A percentile compares a stretch with the other conserved stretches of the same genome.
Evolutionary conservation across 331 rosid species (phyloP).

Genomic region (Spiraea crenata): DNA sequence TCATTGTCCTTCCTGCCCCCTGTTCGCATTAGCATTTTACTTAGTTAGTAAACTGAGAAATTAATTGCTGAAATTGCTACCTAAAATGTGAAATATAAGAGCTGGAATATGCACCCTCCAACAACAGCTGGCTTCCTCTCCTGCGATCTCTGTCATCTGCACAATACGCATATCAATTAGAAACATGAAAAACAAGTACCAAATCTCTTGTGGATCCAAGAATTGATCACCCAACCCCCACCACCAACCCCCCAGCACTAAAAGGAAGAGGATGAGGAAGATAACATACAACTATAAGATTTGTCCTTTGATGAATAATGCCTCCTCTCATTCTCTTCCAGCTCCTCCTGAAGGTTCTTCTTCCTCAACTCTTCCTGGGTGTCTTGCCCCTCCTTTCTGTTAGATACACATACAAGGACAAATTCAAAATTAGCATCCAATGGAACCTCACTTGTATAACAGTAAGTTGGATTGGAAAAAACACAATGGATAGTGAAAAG

Average conservation of each 20-base stretch:
- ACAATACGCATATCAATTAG: slow-evolving; percentile 25
- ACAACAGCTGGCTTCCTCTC: slow-evolving; percentile 15
- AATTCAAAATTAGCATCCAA: not conserved
- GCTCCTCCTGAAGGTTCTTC: slow-evolving; percentile 84
- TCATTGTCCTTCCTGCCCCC: slow-evolving; percentile 74
- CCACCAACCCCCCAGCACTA: not conserved
- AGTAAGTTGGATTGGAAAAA: not conserved
- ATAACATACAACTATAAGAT: slow-evolving; percentile 52
- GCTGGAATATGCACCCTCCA: slow-evolving; percentile 12
- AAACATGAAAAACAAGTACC: slow-evolving; percentile 5
- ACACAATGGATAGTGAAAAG: not conserved
- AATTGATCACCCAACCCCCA: not conserved
- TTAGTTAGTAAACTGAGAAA: slow-evolving; percentile 3
- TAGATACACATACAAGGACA: not conserved
- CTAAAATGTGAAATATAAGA: not conserved
- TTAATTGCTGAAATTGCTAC: not conserved
- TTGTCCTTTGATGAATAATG: slow-evolving; percentile 85
- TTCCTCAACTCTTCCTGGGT: slow-evolving; percentile 75
- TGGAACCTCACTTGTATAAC: not conserved
- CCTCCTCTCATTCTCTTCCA: slow-evolving; percentile 86
- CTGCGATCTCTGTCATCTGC: slow-evolving; percentile 83
- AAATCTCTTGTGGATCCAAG: not conserved
- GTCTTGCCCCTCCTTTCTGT: slow-evolving; percentile 87
- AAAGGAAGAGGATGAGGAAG: not conserved
- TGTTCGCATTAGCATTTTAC: slow-evolving; percentile 21